phyloP scores from a whole-genome alignment of 2,329 filamentous ascomycete genomes.

The Chrysosporium queenslandicum region DNA sequence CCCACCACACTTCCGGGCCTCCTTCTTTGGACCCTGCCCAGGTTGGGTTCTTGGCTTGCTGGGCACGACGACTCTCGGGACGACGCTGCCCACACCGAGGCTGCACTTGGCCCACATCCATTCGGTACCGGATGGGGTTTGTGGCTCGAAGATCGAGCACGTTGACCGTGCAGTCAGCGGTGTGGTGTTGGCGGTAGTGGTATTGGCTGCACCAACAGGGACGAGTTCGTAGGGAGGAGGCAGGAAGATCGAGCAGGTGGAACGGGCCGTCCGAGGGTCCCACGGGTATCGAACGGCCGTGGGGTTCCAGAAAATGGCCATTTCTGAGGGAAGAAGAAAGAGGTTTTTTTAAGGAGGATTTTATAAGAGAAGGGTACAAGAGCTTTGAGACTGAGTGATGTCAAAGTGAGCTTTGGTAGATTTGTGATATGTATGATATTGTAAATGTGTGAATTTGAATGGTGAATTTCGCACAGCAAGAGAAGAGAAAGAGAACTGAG shows the following conservation, averaged over 20 bases:
- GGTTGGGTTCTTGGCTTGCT: not conserved
- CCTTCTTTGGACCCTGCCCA: not conserved
- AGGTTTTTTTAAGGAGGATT: not conserved
- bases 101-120: constrained; percentile 5
- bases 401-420: not conserved
- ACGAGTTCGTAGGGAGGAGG: not conserved
- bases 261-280: constrained; percentile 10
- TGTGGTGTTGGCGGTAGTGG: not conserved
- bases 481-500: constrained; percentile 1
- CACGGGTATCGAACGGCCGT: constrained; percentile 1
- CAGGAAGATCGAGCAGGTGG: constrained; percentile 14
- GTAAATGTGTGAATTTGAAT: not conserved
- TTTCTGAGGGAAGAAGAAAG: not conserved
- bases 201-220: not conserved
- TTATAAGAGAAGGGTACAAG: not conserved
- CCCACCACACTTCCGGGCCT: not conserved
- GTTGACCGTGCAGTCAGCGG: constrained; percentile 12
- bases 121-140: not conserved
- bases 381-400: too few species aligned
- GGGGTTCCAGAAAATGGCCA: not conserved
- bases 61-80: not conserved
- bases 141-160: constrained; percentile 12
- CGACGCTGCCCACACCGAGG: constrained; percentile 1
- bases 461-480: not conserved
- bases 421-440: not conserved